phyloP scores from a whole-genome alignment of 345 rosid genomes.

The Linum tenue region DNA sequence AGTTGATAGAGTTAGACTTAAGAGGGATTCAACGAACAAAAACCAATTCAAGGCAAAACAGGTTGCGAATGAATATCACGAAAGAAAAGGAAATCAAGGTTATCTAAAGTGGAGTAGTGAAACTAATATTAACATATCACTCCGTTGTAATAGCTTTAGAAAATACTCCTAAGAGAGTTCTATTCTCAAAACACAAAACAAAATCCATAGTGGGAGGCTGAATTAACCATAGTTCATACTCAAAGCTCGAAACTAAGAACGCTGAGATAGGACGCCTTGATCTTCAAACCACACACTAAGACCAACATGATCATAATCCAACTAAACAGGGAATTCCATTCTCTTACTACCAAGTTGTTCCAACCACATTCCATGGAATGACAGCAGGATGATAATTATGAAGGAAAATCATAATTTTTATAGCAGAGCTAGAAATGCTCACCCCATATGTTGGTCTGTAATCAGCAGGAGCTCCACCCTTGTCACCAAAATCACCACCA shows the following conservation, averaged over 20 bases:
- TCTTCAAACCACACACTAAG: not conserved
- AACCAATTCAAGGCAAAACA: no score
- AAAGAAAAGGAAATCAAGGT: no score
- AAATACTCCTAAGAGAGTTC: no score
- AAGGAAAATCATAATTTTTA: not conserved
- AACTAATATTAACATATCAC: no score
- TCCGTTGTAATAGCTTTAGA: no score
- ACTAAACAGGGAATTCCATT: not conserved
- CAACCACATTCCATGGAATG: not conserved
- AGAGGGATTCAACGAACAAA: no score
- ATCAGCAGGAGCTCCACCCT: constrained; percentile 6
- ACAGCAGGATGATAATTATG: no score
- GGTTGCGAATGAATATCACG: no score
- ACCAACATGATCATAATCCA: not conserved
- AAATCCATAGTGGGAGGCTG: no score
- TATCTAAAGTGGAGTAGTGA: no score
- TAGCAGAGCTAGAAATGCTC: not conserved
- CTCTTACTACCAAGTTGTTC: not conserved
- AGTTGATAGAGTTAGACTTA: not conserved
- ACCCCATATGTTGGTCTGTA: constrained; percentile 7
- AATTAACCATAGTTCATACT: not conserved
- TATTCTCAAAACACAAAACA: no score
- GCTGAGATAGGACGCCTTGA: not conserved
- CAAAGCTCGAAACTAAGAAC: not conserved
- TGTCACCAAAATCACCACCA: constrained; percentile 2